These are phyloP conservation scores for Pogostemon cablin DNA, from an alignment of 257 asterid genomes.

Conservation along the genomic window DNA sequence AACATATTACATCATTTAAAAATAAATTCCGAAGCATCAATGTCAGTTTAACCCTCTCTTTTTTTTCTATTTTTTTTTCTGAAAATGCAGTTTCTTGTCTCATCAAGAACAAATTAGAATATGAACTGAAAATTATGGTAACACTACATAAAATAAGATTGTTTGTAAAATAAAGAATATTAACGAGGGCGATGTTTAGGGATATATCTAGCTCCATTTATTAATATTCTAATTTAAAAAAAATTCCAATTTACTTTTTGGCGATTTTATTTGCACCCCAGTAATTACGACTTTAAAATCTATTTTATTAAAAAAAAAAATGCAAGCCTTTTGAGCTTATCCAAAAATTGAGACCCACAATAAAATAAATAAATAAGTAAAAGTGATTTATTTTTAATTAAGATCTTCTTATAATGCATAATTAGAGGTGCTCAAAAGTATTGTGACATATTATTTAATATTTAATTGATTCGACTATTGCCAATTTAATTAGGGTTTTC, in stretches of 20 bases:
- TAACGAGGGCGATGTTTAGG: background rate
- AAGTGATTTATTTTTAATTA: too few relatives aligned
- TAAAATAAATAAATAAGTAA: background rate
- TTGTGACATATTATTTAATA: too few relatives aligned
- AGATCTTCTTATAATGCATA: too few relatives aligned
- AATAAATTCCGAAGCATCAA: slow-evolving; percentile 28
- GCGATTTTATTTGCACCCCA: slow-evolving; percentile 8
- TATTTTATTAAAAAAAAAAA: background rate
- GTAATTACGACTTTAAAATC: background rate
- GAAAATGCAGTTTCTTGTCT: slow-evolving; percentile 33
- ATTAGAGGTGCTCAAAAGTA: too few relatives aligned
- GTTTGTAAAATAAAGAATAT: background rate
- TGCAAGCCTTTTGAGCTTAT: background rate
- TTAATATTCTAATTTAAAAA: background rate
- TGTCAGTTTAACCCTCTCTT: background rate
- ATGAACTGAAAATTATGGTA: background rate
- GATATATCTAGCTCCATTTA: background rate
- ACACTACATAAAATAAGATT: background rate
- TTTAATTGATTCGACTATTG: too few relatives aligned
- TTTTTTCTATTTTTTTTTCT: background rate
- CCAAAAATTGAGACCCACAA: background rate
- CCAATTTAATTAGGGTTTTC: too few relatives aligned
- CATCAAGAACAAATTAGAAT: slow-evolving; percentile 32
- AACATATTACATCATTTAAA: slow-evolving; percentile 16
- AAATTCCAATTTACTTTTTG: background rate